phyloP scores from a whole-genome alignment of 1,284 basidiomycete genomes.

The Pholiota adiposa region DNA sequence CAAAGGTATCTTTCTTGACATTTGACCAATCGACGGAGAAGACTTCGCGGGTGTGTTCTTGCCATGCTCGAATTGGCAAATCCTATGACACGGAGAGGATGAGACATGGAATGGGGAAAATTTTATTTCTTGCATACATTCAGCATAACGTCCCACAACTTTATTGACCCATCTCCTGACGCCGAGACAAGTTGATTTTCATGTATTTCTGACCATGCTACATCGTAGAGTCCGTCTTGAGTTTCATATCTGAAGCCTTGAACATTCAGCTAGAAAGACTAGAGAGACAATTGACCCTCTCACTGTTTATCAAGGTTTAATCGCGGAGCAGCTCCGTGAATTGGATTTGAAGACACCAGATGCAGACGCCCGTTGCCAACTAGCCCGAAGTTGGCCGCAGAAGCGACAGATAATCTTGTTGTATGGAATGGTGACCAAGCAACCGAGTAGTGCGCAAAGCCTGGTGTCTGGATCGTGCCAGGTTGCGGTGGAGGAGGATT shows the following conservation, averaged over 20 bases:
- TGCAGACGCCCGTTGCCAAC: conserved; percentile 93
- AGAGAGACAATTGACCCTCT: conserved; percentile 75
- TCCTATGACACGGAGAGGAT: too few relatives aligned
- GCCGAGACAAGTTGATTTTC: conserved; percentile 93
- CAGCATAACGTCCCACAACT: conserved; percentile 90
- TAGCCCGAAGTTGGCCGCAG: conserved; percentile 93
- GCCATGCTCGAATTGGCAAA: conserved; percentile 89
- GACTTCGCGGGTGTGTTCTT: conserved; percentile 92
- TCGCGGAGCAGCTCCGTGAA: conserved; percentile 46
- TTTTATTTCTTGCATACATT: conserved; percentile 56
- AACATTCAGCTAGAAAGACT: conserved; percentile 24
- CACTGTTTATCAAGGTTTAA: conserved; percentile 73
- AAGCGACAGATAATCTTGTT: conserved; percentile 82
- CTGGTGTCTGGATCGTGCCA: conserved; percentile 68
- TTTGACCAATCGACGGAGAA: conserved; percentile 99
- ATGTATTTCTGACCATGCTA: conserved; percentile 86
- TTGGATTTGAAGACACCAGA: conserved; percentile 59
- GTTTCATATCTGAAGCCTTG: conserved; percentile 79
- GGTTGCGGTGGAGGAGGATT: conserved; percentile 46
- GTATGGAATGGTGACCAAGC: conserved; percentile 95
- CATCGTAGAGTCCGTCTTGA: conserved; percentile 91
- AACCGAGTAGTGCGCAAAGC: conserved; percentile 87
- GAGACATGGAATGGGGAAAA: too few relatives aligned
- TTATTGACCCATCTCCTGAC: conserved; percentile 91
- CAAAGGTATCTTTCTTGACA: conserved; percentile 88